Base-by-base conservation (phyloP, 2,329 filamentous ascomycete species). In the Sclerotinia glacialis region DNA sequence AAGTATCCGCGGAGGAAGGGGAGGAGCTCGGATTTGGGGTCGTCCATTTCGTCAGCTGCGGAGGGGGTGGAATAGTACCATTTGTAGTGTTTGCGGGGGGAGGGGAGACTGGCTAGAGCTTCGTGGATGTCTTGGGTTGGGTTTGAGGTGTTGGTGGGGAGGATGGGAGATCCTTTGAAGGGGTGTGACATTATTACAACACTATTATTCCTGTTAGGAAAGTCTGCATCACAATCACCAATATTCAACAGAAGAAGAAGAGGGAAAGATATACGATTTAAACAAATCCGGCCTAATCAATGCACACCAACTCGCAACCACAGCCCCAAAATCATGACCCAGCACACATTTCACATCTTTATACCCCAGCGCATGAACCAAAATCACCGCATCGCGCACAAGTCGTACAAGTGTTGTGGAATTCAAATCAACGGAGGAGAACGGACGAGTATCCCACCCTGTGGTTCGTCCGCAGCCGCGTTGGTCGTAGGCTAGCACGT, bases 41-140 rank as follows among this genome's bases (percentile, higher is more conserved):
- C 72, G 28, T 77, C 74, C 82, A 83, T 84, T 42, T 85, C 79
- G 2, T 68, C 44, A 0, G 79, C 80, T 0, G 85, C 85, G 1
- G 73, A 67, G 0, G 79, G 60, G 2, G 80, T 82, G 3, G 84
- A 83, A 71, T 87, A 87, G 75, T 87, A 89, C 83, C 83, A 88
- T 75, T 89, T 88, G 79, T 90, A 91, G 74, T 90, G 87, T 74
- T 90, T 90, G 11, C 85, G 74, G 0, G 86, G 85, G n/a, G 83
- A 80, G 1, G 80, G 75, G 1, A 87, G 79, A 50, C 78, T 78
- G 0, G 82, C 82, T 2, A 90, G 81, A 3, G 83, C 83, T 26
- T 78, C 77, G 67, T 87, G 83, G n/a, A 89, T 82, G 66, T 86
- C 80, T 28, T 73, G 37, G 64, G 73, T 71, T 11, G 67, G 71